Evolutionary conservation across 129 eudicot genomes (phyloP).

Genomic region (Pittosporum tobira): DNA sequence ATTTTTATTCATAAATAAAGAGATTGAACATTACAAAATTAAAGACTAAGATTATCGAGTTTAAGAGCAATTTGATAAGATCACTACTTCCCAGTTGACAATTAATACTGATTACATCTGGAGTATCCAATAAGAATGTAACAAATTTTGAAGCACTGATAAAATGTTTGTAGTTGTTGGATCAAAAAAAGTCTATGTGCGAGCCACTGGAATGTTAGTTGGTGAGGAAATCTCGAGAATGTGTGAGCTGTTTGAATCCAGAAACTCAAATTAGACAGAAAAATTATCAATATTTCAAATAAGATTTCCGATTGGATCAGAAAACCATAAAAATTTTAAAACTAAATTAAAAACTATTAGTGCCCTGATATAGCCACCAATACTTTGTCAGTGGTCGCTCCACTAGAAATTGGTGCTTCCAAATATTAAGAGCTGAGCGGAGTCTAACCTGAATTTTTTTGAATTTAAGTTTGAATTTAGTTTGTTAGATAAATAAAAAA

Average conservation of each 20-base stretch:
- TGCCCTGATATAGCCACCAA: background rate
- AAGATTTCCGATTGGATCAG: background rate
- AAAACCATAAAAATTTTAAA: background rate
- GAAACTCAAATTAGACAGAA: background rate
- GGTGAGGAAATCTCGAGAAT: background rate
- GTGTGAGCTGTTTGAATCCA: background rate
- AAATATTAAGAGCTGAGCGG: too few species aligned
- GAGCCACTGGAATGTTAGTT: background rate
- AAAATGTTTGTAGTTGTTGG: background rate
- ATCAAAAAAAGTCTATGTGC: background rate
- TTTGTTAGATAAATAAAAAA: too few species aligned
- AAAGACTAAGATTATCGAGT: too few species aligned
- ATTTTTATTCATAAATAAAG: too few species aligned
- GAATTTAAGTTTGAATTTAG: too few species aligned
- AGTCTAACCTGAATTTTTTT: too few species aligned
- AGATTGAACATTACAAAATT: too few species aligned
- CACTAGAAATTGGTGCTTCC: too few species aligned
- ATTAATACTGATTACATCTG: too few species aligned
- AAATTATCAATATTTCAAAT: background rate
- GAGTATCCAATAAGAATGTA: background rate
- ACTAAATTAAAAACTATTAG: background rate
- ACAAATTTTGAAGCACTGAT: background rate
- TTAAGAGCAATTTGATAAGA: too few species aligned
- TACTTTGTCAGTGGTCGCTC: too few species aligned
- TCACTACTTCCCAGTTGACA: too few species aligned